Percentiles rank a stretch among this genome's conserved stretches.
phyloP scores from a whole-genome alignment of 2,329 filamentous ascomycete species.

The Emergomyces africanus region DNA sequence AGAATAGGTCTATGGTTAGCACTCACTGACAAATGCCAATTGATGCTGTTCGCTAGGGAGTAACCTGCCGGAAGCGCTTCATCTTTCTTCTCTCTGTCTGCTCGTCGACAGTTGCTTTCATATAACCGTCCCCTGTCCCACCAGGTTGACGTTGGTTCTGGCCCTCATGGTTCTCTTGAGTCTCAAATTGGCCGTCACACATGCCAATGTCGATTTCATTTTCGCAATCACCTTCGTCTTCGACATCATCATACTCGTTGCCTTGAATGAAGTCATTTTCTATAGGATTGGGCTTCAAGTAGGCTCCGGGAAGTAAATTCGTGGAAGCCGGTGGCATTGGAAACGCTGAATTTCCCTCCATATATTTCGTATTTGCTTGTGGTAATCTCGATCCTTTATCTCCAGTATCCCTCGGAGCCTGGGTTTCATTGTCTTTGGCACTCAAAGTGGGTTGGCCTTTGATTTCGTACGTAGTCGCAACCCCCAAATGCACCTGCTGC shows the following conservation, averaged over 20 bases:
- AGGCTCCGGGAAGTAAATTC: background rate
- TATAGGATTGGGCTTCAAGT: constrained; percentile 1
- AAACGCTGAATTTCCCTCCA: background rate
- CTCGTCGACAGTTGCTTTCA: constrained; percentile 17
- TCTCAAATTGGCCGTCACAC: background rate
- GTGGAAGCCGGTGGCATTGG: background rate
- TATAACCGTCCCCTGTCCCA: constrained; percentile 18
- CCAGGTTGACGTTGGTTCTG: constrained; percentile 12
- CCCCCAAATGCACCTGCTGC: background rate
- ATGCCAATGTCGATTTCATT: constrained; percentile 10
- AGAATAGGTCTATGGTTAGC: background rate
- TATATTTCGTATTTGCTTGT: background rate
- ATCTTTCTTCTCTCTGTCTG: constrained; percentile 29
- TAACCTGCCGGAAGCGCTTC: constrained; percentile 30
- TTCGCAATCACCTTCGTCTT: constrained; percentile 5
- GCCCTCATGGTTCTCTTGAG: constrained; percentile 1
- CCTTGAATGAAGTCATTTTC: background rate
- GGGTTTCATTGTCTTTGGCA: background rate
- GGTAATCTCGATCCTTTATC: background rate
- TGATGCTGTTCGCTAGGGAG: background rate
- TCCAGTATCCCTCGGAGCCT: background rate
- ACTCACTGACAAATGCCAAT: background rate
- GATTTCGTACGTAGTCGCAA: background rate
- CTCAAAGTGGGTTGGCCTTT: background rate
- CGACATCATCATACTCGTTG: background rate